Percentiles rank a stretch among this genome's conserved stretches.
phyloP scores from a whole-genome alignment of 306 rosid species.

The Fragaria iinumae region DNA sequence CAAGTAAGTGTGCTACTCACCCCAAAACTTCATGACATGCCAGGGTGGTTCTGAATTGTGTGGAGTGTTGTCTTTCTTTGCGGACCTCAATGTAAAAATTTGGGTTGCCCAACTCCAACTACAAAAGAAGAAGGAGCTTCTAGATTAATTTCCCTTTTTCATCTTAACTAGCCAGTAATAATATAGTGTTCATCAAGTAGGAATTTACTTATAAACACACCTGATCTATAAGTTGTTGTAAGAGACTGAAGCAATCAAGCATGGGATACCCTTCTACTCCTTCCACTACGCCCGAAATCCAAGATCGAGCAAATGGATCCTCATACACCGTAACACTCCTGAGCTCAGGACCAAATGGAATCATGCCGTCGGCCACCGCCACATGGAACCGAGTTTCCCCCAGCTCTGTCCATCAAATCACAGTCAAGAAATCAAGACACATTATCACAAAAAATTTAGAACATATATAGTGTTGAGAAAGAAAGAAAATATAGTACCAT shows the following conservation, averaged over 20 bases:
- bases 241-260: conserved; percentile 5
- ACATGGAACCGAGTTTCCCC: conserved; percentile 27
- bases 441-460: background rate
- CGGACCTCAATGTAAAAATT: conserved; percentile 35
- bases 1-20: conserved; percentile 13
- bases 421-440: background rate
- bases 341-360: conserved; percentile 22
- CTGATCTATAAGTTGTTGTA: conserved; percentile 9
- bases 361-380: conserved; percentile 18
- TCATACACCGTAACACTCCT: background rate
- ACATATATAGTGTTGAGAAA: background rate
- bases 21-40: conserved; percentile 28
- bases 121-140: background rate
- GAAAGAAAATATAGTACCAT: conserved; percentile 25
- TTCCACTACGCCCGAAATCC: conserved; percentile 6
- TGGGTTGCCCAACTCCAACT: conserved; percentile 21
- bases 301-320: background rate
- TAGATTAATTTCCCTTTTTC: background rate
- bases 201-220: background rate
- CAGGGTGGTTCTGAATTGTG: background rate
- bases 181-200: background rate
- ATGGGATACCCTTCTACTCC: conserved; percentile 15
- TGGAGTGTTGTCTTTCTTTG: conserved; percentile 11
- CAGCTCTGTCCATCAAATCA: conserved; percentile 3
- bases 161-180: background rate